phyloP scores from a whole-genome alignment of 805 yeast species.

The Candida ascalaphidarum region DNA sequence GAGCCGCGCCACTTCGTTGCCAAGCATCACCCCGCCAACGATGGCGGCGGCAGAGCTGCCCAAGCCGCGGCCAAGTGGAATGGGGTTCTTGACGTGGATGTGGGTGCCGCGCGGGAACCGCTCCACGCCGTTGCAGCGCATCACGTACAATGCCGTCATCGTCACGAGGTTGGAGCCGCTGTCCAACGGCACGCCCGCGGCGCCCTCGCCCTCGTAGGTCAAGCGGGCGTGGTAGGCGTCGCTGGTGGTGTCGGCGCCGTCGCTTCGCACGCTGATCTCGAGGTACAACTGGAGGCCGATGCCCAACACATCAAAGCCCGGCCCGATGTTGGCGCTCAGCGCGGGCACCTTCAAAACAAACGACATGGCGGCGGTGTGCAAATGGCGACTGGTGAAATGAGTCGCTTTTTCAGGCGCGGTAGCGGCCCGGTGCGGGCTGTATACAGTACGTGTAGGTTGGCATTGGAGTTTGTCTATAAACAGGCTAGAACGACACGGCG shows the following conservation, averaged over 20 bases:
- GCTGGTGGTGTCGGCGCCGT: constrained; percentile 38
- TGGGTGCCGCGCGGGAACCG: constrained; percentile 79
- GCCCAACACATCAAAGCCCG: constrained; percentile 96
- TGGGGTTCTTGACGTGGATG: constrained; percentile 78
- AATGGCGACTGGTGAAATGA: too few relatives aligned
- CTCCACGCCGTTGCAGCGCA: constrained; percentile 72
- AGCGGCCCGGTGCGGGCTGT: too few relatives aligned
- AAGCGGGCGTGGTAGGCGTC: constrained; percentile 67
- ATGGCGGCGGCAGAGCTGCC: constrained; percentile 99
- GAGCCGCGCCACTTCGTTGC: constrained; percentile 73
- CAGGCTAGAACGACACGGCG: too few relatives aligned
- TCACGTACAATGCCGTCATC: constrained; percentile 83
- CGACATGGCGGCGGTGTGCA: too few relatives aligned
- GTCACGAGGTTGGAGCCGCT: constrained; percentile 83
- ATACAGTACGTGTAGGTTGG: too few relatives aligned
- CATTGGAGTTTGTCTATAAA: too few relatives aligned
- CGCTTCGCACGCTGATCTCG: constrained; percentile 61
- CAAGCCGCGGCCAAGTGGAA: constrained; percentile 93
- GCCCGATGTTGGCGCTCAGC: constrained; percentile 96
- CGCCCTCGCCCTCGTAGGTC: constrained; percentile 74
- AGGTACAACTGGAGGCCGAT: constrained; percentile 75
- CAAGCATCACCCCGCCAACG: constrained; percentile 91
- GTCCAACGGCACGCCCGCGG: constrained; percentile 65
- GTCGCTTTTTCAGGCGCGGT: too few relatives aligned
- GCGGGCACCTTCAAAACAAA: constrained; percentile 65